Base-by-base conservation (phyloP, 2,329 filamentous ascomycete species). In the Sporothrix euskadiensis region DNA sequence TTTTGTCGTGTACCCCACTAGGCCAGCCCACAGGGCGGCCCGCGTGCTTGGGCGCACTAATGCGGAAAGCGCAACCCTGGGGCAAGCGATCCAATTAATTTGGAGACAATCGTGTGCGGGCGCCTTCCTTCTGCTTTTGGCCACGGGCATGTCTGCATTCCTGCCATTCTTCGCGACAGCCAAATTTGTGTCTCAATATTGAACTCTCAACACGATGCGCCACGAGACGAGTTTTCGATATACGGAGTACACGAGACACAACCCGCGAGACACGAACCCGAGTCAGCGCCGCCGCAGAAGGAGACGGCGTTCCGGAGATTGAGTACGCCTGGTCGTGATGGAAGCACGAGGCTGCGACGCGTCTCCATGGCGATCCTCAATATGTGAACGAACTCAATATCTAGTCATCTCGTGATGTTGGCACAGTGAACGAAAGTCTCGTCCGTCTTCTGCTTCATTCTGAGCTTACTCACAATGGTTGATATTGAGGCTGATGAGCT, bases 21-120 rank as follows among this genome's bases (percentile, higher is more conserved):
- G 44, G 44, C 65, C 41, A 71, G 54, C 54, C 69, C 61, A 66
- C 39, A 47, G 39, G 12, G 61, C 65, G 65, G 65, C 65, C 65
- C 65, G 65, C 44, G 44, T 68, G 65, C 65, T 68, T 68, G 65
- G 65, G 30, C 65, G 39, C 65, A 68, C 65, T 68, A 68, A 68
- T 68, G 65, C 44, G 65, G 65, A 66, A 66, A 30, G n/a, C 44
- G 61, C 61, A 41, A 66, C n/a, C 39, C 61, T 3, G 19, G 63
- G 14, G 12, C 63, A 14, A 52, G 41, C 26, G 61, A 47, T 44
- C 61, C 30, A 65, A 44, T 65, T 65, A 44, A 65, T 44, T 44
- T 65, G n/a, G 39, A 47, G 61, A 47, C 3, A 16, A 32, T 32
- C 26, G 44, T 68, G 44, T 35, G 16, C 7, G 8, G 41, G 14